Base-by-base conservation (phyloP, 2,329 filamentous ascomycete genomes). In the Paraphoma chrysanthemicola region DNA sequence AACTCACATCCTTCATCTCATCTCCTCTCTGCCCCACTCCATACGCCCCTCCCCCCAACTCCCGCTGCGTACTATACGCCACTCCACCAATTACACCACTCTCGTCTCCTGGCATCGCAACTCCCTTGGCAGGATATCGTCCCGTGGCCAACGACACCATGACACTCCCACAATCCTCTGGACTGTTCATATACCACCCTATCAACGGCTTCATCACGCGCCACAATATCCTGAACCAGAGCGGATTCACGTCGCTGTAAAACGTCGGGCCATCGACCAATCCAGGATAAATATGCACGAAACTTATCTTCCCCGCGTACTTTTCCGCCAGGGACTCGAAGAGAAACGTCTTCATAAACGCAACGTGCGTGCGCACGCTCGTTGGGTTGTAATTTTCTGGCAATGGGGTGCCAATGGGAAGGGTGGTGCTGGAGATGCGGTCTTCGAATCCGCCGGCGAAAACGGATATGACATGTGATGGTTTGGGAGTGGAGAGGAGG, bases 381-480 rank as follows among this genome's bases (percentile, higher is more conserved):
- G 57, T 59, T 17, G 75, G 64, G 10, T 66, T 62, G 50, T 77
- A 77, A 8, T 51, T 56, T 11, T 55, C 38, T 9, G 50, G 42
- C 9, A 51, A 11, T 1, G 68, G 65, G 6, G 51, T 59, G 42
- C 75, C 72, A 14, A 77, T 66, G 0, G 73, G 72, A 6, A 71
- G 29, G 29, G 72, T 64, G 7, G 54, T 56, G 4, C 60, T 45
- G n/a, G 59, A 67, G 49, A 72, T 59, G 7, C 51, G 59, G 17
- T 66, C 64, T 53, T 77, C 74, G 8, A 64, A 48, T 14, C 60
- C 61, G 2, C 72, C 71, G 1, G 71, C 72, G 47, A 72, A 77
- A 16, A 78, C 66, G 28, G 76, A 78, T 11, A 77, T 66, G 18
- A 76, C 63, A 66, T 68, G 51, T 70, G 70, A 57, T 6, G 59